Evolutionary conservation across 2,329 filamentous ascomycete genomes (phyloP).

Genomic region (Ophiostoma ulmi): DNA sequence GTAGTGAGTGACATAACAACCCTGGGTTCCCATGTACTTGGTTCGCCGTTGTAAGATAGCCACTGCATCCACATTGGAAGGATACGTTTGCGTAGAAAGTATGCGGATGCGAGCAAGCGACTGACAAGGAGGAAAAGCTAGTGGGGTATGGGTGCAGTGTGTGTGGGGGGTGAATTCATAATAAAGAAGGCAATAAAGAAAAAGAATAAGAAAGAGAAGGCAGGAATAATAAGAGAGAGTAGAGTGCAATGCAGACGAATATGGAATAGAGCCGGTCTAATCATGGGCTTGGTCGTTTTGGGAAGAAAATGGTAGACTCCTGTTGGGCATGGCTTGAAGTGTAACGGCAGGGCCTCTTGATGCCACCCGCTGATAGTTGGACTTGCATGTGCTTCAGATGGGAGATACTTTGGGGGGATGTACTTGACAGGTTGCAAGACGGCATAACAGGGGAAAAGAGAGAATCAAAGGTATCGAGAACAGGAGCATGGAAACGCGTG

Average conservation of each 20-base stretch:
- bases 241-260: not conserved
- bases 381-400: not conserved
- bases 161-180: constrained; percentile 15
- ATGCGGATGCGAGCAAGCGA: not conserved
- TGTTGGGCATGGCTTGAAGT: not conserved
- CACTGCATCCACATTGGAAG: constrained; percentile 6
- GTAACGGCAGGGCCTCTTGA: constrained; percentile 5
- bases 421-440: not conserved
- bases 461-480: not conserved
- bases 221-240: not conserved
- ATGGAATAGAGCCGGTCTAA: not conserved
- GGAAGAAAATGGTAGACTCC: not conserved
- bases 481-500: not conserved
- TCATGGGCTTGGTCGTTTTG: constrained; percentile 12
- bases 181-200: constrained; percentile 5
- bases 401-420: not conserved
- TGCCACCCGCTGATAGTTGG: constrained; percentile 10
- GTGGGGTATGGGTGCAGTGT: constrained; percentile 18
- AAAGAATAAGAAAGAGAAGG: constrained; percentile 1
- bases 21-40: constrained; percentile 9
- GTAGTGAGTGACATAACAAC: not conserved
- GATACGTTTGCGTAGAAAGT: constrained; percentile 14
- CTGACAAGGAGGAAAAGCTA: constrained; percentile 11
- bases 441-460: not conserved
- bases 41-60: not conserved